These are phyloP conservation scores for Jatropha curcas DNA, from an alignment of 345 rosid genomes.

Conservation along the genomic window DNA sequence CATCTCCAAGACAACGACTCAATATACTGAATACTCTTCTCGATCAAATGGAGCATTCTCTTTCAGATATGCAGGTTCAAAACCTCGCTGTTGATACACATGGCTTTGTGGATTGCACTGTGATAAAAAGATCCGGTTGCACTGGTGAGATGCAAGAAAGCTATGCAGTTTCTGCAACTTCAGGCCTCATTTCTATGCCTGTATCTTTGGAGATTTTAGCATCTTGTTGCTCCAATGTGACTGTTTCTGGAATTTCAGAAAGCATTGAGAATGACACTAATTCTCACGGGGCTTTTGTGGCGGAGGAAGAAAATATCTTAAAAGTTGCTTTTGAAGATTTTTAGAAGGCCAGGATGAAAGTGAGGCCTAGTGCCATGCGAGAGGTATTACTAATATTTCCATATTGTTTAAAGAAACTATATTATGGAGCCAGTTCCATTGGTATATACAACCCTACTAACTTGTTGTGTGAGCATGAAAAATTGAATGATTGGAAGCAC, in stretches of 20 bases:
- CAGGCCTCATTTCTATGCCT: constrained; percentile 32
- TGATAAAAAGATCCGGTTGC: constrained; percentile 32
- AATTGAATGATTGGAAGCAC: background rate
- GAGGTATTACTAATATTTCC: constrained; percentile 57
- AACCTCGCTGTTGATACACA: constrained; percentile 73
- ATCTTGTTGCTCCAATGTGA: constrained; percentile 21
- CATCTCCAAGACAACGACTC: constrained; percentile 73
- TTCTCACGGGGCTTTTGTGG: constrained; percentile 26
- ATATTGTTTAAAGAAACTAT: constrained; percentile 4
- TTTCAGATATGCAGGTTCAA: constrained; percentile 61
- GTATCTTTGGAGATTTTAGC: constrained; percentile 23
- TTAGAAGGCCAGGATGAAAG: constrained; percentile 82
- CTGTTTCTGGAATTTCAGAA: constrained; percentile 30
- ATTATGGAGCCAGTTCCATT: background rate
- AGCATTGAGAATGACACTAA: constrained; percentile 26
- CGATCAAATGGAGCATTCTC: constrained; percentile 55
- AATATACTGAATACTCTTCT: constrained; percentile 69
- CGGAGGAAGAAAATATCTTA: constrained; percentile 38
- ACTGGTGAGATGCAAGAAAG: constrained; percentile 24
- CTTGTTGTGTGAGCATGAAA: background rate
- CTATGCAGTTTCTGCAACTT: constrained; percentile 46
- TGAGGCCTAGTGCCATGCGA: constrained; percentile 97
- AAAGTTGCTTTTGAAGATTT: constrained; percentile 62
- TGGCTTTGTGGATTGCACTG: constrained; percentile 79
- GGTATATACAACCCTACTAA: background rate